Evolutionary conservation across 768 basidiomycete species (phyloP), one percentile per base, ranked within the genome.

Genomic region (Amanita fuliginea): DNA sequence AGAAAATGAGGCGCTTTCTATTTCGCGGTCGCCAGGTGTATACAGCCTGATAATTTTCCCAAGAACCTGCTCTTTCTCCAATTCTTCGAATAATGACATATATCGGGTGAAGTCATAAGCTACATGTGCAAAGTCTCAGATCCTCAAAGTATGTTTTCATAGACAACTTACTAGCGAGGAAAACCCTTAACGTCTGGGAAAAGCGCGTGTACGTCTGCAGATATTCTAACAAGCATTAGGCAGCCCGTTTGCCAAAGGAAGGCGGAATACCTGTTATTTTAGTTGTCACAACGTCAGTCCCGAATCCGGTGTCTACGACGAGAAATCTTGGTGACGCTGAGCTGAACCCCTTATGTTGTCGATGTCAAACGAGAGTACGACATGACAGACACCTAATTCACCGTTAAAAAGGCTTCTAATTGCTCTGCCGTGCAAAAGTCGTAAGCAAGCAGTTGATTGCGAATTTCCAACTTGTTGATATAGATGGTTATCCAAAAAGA

Each of bases 401-500:
- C 76, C 56, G 73, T 65, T 51, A 79, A 65, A 63, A 89, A 89
- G n/a, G 71, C 73, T 43, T 84, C 78, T 54, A 86, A 73, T 54
- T 86, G 82, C 43, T 81, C 81, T 18, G 68, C 67, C 41, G 74
- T 74, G 59, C 84, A 86, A 46, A 81, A 62, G 46, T 73, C 71
- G 56, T 75, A 71, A 28, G 65, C 66, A 49, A 74, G 62, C 33
- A 85, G 71, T 44, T 65, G 64, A 45, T 77, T 74, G 9, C 72
- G 60, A 40, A 84, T 64, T 28, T 74, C 74, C 47, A 64, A 58
- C 64, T 75, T 82, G 70, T 83, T 85, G 64, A 78, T 75, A 67
- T 79, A 87, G 53, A 88, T 61, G 39, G 77, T 78, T 44, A 85
- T 76, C 83, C 83, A 87, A 62, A 86, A 85, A 22, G 84, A 83